phyloP scores from a whole-genome alignment of 495 filamentous ascomycete genomes.

The Neurospora sp. region DNA sequence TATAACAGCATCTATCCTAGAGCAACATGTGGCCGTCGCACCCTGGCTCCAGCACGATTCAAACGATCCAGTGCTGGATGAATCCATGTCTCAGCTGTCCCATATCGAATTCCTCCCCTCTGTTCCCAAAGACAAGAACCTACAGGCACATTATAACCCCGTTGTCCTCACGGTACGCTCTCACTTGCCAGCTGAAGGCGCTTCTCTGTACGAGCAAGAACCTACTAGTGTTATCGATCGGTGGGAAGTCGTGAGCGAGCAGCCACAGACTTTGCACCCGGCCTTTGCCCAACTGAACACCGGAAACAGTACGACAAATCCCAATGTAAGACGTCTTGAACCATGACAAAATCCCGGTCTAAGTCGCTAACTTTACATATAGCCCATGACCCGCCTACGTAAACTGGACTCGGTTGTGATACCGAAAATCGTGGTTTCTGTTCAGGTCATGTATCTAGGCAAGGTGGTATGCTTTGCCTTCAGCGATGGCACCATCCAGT shows the following conservation, averaged over 20 bases:
- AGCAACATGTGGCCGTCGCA: conserved; percentile 40
- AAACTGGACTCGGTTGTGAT: conserved; percentile 54
- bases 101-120: conserved; percentile 57
- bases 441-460: conserved; percentile 55
- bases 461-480: conserved; percentile 58
- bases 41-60: conserved; percentile 37
- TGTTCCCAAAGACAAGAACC: conserved; percentile 28
- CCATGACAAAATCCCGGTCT: neutral
- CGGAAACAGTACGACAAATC: conserved; percentile 34
- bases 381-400: conserved; percentile 53
- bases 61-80: conserved; percentile 34
- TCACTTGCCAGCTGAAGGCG: conserved; percentile 39
- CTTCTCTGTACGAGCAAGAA: conserved; percentile 46
- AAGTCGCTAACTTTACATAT: conserved; percentile 6
- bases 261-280: conserved; percentile 51
- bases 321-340: neutral
- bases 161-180: conserved; percentile 66
- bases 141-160: conserved; percentile 29
- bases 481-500: conserved; percentile 68
- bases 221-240: conserved; percentile 59
- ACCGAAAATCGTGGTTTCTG: conserved; percentile 57
- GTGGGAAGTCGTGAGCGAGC: conserved; percentile 61
- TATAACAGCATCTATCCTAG: conserved; percentile 33
- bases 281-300: conserved; percentile 65
- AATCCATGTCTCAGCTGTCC: conserved; percentile 50